A percentile compares a stretch with the other conserved stretches of the same genome.
Conservation (phyloP, 768 basidiomycete genomes). For the Kwoniella sp. region DNA sequence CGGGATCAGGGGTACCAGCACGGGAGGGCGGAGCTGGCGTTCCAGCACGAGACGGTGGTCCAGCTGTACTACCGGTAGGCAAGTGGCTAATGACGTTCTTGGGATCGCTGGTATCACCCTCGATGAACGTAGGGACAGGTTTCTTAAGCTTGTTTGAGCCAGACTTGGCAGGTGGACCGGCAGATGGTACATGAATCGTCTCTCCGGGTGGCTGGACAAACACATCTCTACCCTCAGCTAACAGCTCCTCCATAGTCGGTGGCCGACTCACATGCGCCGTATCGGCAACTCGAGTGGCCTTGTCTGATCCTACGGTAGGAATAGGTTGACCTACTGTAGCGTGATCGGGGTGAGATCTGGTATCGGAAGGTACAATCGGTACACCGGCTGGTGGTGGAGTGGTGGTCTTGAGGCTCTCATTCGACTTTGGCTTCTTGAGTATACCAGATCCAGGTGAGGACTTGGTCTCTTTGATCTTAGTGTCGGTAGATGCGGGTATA, state of each 20-base stretch:
- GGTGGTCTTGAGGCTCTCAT: constrained; percentile 23
- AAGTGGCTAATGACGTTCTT: neutral
- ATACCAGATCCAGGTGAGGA: constrained; percentile 14
- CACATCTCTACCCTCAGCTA: constrained; percentile 15
- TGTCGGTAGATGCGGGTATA: constrained; percentile 1
- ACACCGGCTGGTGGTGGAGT: constrained; percentile 4
- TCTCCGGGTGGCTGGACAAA: constrained; percentile 15
- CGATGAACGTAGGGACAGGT: constrained; percentile 4
- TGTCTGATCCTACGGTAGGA: constrained; percentile 20
- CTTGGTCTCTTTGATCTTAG: constrained; percentile 6
- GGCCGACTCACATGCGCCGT: constrained; percentile 20
- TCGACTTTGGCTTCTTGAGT: constrained; percentile 32
- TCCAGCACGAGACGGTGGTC: constrained; percentile 10
- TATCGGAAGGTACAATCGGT: constrained; percentile 20
- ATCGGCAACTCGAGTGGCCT: constrained; percentile 43
- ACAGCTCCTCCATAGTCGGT: constrained; percentile 13
- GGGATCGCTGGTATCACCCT: constrained; percentile 8
- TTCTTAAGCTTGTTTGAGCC: constrained; percentile 32
- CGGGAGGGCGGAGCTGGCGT: constrained; percentile 11
- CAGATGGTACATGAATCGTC: constrained; percentile 10
- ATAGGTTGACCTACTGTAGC: constrained; percentile 16
- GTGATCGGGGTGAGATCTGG: constrained; percentile 20
- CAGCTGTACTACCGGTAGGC: constrained; percentile 6
- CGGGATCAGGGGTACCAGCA: neutral
- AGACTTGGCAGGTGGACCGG: constrained; percentile 6